Conservation (phyloP, 257 asterid genomes). For the Plantago major region DNA sequence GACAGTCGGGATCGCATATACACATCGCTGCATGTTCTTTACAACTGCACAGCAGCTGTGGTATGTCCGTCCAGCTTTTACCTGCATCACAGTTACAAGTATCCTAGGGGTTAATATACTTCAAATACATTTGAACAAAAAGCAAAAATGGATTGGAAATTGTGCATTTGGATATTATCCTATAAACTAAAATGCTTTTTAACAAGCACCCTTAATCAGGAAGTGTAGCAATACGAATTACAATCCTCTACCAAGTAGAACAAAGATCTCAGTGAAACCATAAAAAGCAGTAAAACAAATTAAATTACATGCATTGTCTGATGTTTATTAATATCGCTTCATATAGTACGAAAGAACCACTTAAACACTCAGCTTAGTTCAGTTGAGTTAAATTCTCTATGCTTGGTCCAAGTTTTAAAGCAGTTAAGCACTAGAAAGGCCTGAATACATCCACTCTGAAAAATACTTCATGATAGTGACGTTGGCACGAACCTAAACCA, state of each 20-base stretch:
- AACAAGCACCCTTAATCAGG: slow-evolving; percentile 9
- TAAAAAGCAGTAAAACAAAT: slow-evolving; percentile 1
- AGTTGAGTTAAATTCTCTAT: too few species aligned
- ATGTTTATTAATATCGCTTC: too few species aligned
- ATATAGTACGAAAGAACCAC: too few species aligned
- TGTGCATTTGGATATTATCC: slow-evolving; percentile 3
- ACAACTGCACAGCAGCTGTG: slow-evolving; percentile 92
- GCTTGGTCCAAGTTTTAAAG: too few species aligned
- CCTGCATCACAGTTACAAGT: slow-evolving; percentile 43
- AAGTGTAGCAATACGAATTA: not conserved
- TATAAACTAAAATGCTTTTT: not conserved
- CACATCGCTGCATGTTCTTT: slow-evolving; percentile 78
- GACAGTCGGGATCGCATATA: slow-evolving; percentile 76
- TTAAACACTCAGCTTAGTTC: too few species aligned
- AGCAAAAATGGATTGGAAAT: not conserved
- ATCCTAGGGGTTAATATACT: slow-evolving; percentile 17
- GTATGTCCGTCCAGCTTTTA: slow-evolving; percentile 65
- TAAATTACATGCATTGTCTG: too few species aligned
- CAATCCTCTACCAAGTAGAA: not conserved
- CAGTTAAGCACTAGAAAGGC: too few species aligned
- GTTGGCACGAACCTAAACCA: too few species aligned
- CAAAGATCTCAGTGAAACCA: not conserved
- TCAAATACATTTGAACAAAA: slow-evolving; percentile 4
- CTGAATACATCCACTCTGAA: too few species aligned
- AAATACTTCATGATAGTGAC: too few species aligned